phyloP scores from a whole-genome alignment of 805 yeast genomes.

The Wickerhamomyces queroliae region DNA sequence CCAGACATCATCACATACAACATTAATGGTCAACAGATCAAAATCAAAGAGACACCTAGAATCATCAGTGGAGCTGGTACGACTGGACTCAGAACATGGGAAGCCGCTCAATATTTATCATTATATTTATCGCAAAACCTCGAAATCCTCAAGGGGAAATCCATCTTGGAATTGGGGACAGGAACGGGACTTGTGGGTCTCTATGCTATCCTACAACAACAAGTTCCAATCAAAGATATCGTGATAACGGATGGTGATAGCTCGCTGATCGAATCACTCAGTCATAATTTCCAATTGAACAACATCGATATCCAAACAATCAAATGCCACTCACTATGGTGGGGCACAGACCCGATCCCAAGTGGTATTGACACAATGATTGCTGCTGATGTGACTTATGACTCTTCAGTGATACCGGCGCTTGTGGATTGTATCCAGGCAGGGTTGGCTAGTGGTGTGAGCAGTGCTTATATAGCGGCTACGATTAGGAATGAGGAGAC shows the following conservation, averaged over 20 bases:
- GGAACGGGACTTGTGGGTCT: constrained; percentile 84
- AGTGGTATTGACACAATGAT: constrained; percentile 43
- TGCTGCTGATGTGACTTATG: constrained; percentile 91
- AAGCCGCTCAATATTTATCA: constrained; percentile 70
- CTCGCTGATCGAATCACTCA: constrained; percentile 41
- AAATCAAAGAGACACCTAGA: constrained; percentile 55
- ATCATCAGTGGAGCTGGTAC: constrained; percentile 71
- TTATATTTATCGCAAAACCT: background rate
- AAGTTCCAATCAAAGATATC: constrained; percentile 21
- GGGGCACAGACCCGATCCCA: constrained; percentile 44
- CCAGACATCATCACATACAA: constrained; percentile 27
- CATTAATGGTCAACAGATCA: constrained; percentile 18
- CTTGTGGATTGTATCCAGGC: constrained; percentile 42
- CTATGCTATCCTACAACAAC: constrained; percentile 11
- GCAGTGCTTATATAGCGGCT: constrained; percentile 55
- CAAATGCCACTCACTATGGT: constrained; percentile 46
- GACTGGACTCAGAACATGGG: constrained; percentile 93
- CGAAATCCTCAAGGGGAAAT: constrained; percentile 15
- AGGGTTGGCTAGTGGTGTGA: constrained; percentile 14
- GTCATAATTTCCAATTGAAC: constrained; percentile 42
- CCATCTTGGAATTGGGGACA: constrained; percentile 71
- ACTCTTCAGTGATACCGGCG: constrained; percentile 48
- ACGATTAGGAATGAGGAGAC: constrained; percentile 65
- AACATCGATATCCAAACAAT: constrained; percentile 13
- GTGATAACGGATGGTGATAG: constrained; percentile 66